phyloP scores from a whole-genome alignment of 2,329 filamentous ascomycete species.

The Nannizzia gypsea region DNA sequence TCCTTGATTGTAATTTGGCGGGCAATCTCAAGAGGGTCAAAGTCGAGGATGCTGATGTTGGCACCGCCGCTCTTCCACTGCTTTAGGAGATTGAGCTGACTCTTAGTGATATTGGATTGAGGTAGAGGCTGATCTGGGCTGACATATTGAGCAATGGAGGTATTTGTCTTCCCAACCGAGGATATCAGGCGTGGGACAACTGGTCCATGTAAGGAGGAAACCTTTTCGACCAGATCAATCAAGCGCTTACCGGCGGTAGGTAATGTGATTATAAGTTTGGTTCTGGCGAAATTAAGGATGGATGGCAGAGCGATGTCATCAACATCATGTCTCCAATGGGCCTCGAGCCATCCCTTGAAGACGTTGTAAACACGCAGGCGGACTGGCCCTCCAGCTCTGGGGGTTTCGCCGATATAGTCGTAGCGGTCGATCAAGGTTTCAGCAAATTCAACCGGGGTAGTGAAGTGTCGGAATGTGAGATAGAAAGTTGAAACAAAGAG shows the following conservation, averaged over 20 bases:
- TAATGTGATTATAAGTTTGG: constrained; percentile 54
- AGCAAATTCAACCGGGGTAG: constrained; percentile 65
- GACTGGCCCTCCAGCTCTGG: constrained; percentile 64
- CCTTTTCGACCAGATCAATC: constrained; percentile 65
- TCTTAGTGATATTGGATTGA: constrained; percentile 57
- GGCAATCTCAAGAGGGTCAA: constrained; percentile 81
- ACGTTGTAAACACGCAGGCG: constrained; percentile 87
- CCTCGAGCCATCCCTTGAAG: constrained; percentile 95
- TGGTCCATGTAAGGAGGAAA: constrained; percentile 58
- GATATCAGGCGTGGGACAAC: constrained; percentile 73
- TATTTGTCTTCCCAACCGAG: constrained; percentile 77
- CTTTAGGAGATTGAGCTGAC: constrained; percentile 59
- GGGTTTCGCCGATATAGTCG: constrained; percentile 74
- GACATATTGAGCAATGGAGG: constrained; percentile 58
- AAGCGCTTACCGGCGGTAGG: constrained; percentile 72
- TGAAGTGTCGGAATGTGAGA: constrained; percentile 89
- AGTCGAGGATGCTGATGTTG: constrained; percentile 68
- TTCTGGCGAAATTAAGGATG: constrained; percentile 69
- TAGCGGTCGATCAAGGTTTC: constrained; percentile 80
- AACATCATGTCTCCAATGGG: constrained; percentile 76
- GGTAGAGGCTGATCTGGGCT: constrained; percentile 62
- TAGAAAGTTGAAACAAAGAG: constrained; percentile 92
- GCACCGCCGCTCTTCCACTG: constrained; percentile 62
- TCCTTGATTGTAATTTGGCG: constrained; percentile 88
- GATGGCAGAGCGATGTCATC: constrained; percentile 64